A percentile compares a stretch with the other conserved stretches of the same genome.
These are phyloP conservation scores for Teratosphaeriaceae sp. DNA, from an alignment of 2,329 filamentous ascomycete species.

Conservation along the genomic window DNA sequence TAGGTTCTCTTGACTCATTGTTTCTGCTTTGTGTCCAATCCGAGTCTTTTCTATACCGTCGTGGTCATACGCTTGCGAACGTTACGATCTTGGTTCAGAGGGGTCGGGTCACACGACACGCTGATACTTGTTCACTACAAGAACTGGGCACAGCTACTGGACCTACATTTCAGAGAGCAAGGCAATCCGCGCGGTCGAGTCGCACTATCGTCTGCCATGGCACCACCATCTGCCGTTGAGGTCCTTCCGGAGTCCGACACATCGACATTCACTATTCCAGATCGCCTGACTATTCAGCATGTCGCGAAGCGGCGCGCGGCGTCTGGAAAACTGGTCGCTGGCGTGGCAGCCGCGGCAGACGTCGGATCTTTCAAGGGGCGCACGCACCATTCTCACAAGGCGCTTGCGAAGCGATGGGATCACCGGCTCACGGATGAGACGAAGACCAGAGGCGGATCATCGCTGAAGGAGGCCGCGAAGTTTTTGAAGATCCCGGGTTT, in stretches of 20 bases:
- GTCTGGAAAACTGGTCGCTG: conserved; percentile 64
- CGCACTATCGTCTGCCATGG: conserved; percentile 14
- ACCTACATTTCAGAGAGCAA: too few species aligned
- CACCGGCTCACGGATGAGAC: conserved; percentile 45
- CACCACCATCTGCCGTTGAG: conserved; percentile 32
- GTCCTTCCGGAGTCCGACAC: conserved; percentile 43
- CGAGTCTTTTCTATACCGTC: too few species aligned
- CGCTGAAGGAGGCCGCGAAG: conserved; percentile 76
- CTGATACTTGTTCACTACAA: too few species aligned
- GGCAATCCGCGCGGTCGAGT: too few species aligned
- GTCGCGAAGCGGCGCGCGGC: conserved; percentile 63
- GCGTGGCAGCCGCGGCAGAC: conserved; percentile 68
- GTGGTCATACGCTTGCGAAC: too few species aligned
- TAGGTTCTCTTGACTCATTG: too few species aligned
- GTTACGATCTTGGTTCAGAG: too few species aligned
- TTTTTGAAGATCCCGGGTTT: conserved; percentile 74
- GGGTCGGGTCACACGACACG: too few species aligned
- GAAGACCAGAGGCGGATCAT: conserved; percentile 48
- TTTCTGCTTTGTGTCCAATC: too few species aligned
- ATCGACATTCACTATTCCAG: conserved; percentile 37
- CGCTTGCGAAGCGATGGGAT: conserved; percentile 76
- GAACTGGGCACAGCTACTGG: too few species aligned
- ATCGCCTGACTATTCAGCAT: conserved; percentile 56
- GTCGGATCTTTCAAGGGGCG: conserved; percentile 75
- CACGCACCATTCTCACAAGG: conserved; percentile 56